Conservation (phyloP, 2,329 filamentous ascomycete genomes). For the Hymenotorrendiella dingleyae region DNA sequence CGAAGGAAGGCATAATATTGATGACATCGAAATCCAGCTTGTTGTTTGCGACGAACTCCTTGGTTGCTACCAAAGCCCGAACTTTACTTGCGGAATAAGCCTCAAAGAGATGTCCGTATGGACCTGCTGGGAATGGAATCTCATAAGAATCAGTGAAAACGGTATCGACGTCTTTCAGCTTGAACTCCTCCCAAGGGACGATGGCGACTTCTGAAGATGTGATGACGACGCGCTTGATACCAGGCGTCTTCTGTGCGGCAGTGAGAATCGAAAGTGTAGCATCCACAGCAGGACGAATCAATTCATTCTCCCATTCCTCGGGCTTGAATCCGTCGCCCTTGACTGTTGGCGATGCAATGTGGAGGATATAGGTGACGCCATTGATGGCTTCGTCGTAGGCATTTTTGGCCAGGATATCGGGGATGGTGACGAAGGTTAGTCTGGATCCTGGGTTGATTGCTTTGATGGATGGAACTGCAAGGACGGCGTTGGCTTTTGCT, state of each 20-base stretch:
- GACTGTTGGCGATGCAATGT: slow-evolving; percentile 21
- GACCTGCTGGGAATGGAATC: slow-evolving; percentile 17
- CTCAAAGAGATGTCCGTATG: slow-evolving; percentile 21
- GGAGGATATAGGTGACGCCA: slow-evolving; percentile 34
- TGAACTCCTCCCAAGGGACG: slow-evolving; percentile 18
- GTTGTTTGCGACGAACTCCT: slow-evolving; percentile 20
- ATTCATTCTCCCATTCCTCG: slow-evolving; percentile 39
- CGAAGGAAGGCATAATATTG: slow-evolving; percentile 22
- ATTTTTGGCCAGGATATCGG: slow-evolving; percentile 32
- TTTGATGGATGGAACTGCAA: slow-evolving; percentile 25
- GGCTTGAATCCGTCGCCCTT: slow-evolving; percentile 31
- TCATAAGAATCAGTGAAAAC: slow-evolving; percentile 18
- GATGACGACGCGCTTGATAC: slow-evolving; percentile 37
- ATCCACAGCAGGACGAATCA: slow-evolving; percentile 33
- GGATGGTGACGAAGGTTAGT: slow-evolving; percentile 32
- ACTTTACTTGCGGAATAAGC: slow-evolving; percentile 30
- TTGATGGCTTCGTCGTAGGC: slow-evolving; percentile 38
- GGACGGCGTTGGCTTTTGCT: slow-evolving; percentile 38
- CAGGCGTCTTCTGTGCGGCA: slow-evolving; percentile 32
- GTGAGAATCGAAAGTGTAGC: slow-evolving; percentile 34
- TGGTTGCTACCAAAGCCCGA: slow-evolving; percentile 23
- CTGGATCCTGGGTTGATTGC: slow-evolving; percentile 31
- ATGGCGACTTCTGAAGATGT: slow-evolving; percentile 43
- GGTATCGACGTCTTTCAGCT: slow-evolving; percentile 18
- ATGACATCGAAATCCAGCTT: slow-evolving; percentile 21